Conservation (phyloP, 2,329 filamentous ascomycete genomes). For the Elsinoe australis region DNA sequence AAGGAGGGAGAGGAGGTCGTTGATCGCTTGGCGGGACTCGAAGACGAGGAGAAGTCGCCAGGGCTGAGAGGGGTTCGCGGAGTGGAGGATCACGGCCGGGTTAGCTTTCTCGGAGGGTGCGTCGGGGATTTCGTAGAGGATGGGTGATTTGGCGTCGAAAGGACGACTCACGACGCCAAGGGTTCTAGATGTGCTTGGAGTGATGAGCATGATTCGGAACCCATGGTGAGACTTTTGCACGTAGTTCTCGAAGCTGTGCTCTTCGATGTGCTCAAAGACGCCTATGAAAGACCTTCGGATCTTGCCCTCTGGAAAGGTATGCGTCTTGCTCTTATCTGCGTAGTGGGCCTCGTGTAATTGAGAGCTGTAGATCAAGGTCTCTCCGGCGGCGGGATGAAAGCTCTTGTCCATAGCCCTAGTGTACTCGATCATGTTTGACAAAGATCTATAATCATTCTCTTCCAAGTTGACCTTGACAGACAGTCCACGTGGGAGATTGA, state of each 20-base stretch:
- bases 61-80: constrained; percentile 57
- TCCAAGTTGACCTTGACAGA: constrained; percentile 61
- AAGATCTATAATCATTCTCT: constrained; percentile 67
- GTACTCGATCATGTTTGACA: constrained; percentile 82
- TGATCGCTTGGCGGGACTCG: constrained; percentile 18
- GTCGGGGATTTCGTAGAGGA: constrained; percentile 68
- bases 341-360: constrained; percentile 71
- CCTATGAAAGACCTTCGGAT: constrained; percentile 63
- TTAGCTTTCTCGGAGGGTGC: constrained; percentile 52
- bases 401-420: constrained; percentile 66
- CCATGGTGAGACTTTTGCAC: constrained; percentile 67
- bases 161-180: constrained; percentile 68
- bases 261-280: constrained; percentile 64
- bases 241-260: constrained; percentile 64
- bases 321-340: constrained; percentile 63
- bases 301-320: constrained; percentile 67
- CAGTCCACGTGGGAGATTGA: constrained; percentile 70
- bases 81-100: constrained; percentile 62
- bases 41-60: constrained; percentile 74
- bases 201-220: constrained; percentile 70
- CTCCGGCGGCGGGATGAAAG: constrained; percentile 60
- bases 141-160: constrained; percentile 56
- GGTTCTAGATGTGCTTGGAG: constrained; percentile 67
- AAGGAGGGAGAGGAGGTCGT: constrained; percentile 11
- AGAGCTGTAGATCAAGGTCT: constrained; percentile 61